Conservation (phyloP, 371 early-diverging fungal species). For the Syncephalastrum contaminatum region DNA sequence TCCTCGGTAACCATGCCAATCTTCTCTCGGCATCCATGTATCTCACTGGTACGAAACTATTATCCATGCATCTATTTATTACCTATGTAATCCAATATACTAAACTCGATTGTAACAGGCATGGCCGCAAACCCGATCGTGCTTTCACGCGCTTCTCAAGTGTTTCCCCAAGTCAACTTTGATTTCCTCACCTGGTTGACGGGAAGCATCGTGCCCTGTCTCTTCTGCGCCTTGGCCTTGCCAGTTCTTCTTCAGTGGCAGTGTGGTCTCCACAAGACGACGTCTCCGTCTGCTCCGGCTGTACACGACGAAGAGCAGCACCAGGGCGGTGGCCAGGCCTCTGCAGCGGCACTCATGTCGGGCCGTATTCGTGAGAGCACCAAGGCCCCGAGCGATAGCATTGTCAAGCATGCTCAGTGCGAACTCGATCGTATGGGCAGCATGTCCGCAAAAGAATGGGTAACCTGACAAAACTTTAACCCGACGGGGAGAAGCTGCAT, state of each 20-base stretch:
- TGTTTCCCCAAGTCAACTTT: slow-evolving; percentile 56
- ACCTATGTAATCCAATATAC: too few species aligned
- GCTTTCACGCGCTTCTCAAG: slow-evolving; percentile 43
- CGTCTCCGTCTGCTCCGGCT: background rate
- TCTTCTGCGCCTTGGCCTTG: slow-evolving; percentile 36
- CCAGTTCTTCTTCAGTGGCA: slow-evolving; percentile 42
- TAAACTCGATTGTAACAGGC: slow-evolving; percentile 19
- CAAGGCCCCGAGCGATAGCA: slow-evolving; percentile 12
- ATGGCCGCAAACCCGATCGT: slow-evolving; percentile 75
- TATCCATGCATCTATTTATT: too few species aligned
- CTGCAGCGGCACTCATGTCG: slow-evolving; percentile 2
- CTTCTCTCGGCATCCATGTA: slow-evolving; percentile 66
- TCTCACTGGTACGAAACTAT: slow-evolving; percentile 44
- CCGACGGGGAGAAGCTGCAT: background rate
- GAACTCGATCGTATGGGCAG: slow-evolving; percentile 38
- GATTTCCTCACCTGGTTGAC: slow-evolving; percentile 58
- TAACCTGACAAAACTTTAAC: slow-evolving; percentile 13
- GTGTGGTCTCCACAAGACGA: slow-evolving; percentile 16
- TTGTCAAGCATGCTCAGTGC: slow-evolving; percentile 30
- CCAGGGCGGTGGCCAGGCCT: background rate
- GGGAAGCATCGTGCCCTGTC: slow-evolving; percentile 57
- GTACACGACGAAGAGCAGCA: slow-evolving; percentile 17
- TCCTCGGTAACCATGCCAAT: slow-evolving; percentile 61
- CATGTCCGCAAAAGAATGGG: slow-evolving; percentile 42
- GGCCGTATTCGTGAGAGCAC: background rate